Evolutionary conservation across 75 land plant genomes (phyloP).

Genomic region (Cryptomeria japonica): DNA sequence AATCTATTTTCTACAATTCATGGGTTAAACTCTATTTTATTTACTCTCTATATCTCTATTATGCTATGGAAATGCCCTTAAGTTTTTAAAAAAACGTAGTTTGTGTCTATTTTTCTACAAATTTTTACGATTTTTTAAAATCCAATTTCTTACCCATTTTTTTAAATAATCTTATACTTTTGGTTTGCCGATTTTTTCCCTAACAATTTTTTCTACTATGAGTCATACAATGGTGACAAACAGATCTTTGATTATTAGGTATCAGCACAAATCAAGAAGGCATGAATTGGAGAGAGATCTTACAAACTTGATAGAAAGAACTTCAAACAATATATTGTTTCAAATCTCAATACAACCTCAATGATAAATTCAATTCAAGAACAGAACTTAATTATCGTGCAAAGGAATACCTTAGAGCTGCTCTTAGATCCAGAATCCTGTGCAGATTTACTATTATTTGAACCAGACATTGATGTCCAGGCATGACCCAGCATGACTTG

Average conservation of each 20-base stretch:
- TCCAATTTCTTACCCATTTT: no score
- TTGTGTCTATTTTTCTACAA: no score
- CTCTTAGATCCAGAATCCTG: not conserved
- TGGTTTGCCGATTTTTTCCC: no score
- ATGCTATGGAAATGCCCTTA: no score
- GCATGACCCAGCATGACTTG: slow-evolving; percentile 29
- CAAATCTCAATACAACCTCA: not conserved
- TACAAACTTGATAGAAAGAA: not conserved
- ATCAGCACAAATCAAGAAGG: not conserved
- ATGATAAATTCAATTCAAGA: not conserved
- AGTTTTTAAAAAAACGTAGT: no score
- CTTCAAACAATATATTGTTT: not conserved
- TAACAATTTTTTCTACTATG: no score
- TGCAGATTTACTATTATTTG: not conserved
- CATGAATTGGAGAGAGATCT: not conserved
- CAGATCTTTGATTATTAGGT: not conserved
- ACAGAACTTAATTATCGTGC: not conserved
- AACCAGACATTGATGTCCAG: slow-evolving; percentile 6
- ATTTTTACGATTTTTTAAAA: no score
- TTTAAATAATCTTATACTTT: no score
- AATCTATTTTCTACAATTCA: no score
- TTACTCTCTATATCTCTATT: no score
- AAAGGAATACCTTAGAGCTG: not conserved
- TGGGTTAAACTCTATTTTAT: no score
- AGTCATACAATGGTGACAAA: not conserved